Base-by-base conservation (phyloP, 2,329 filamentous ascomycete genomes). In the Saccharata proteae region DNA sequence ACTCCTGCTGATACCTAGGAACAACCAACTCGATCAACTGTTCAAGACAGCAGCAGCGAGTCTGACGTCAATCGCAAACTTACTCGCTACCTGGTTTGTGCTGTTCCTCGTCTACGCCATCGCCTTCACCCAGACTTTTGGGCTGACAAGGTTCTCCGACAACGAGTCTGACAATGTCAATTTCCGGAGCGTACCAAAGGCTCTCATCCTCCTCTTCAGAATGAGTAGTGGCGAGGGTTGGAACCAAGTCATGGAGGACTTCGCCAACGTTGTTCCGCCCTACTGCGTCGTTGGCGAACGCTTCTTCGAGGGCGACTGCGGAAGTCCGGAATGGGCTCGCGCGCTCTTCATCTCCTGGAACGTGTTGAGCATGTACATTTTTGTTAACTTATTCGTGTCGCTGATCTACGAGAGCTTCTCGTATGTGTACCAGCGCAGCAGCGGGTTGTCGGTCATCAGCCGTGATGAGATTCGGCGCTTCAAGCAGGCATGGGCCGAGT, bases 341-440 rank as follows among this genome's bases (percentile, higher is more conserved):
- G 74, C 77, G 19, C 65, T 98, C 7, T 98, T 98, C 62, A 85
- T 96, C 36, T 74, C 80, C 4, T 98, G 90, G 90, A 98, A 98
- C 62, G 88, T 98, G 47, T 71, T 98, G 57, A 96, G 88, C 80
- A 98, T 98, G 90, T 98, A 98, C 60, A 93, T 98, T 48, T 98
- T 98, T 49, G 88, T 96, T 50, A 94, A 88, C 49, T 63, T 98
- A 51, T 98, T 98, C 55, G 88, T 98, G 37, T 98, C 90, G 29
- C 75, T 98, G 53, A 98, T 98, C 44, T 98, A 92, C 60, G 90
- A 98, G 62, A 96, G 86, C 58, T 98, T 98, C 67, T 93, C 85
- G 54, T 98, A 98, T 49, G 90, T 98, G 40, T 98, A 96, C 54
- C 92, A 98, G 60, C 75, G 85, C 40, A 94, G 88, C 38, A 93